A percentile compares a stretch with the other conserved stretches of the same genome.
These are phyloP conservation scores for Ceratobasidium sp. DNA, from an alignment of 1,284 basidiomycete species.

Conservation along the genomic window DNA sequence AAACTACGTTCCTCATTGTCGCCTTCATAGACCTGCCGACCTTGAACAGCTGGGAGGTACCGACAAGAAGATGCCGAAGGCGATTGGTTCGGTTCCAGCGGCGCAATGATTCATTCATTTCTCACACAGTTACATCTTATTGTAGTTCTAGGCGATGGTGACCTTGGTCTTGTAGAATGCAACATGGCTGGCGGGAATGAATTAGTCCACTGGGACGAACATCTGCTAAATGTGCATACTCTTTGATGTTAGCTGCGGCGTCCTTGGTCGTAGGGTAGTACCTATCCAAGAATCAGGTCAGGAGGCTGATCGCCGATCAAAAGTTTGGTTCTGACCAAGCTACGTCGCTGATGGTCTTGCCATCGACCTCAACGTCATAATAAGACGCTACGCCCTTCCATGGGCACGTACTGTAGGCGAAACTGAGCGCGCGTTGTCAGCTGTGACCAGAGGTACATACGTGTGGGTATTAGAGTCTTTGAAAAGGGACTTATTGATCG, in stretches of 20 bases:
- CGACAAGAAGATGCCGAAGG: constrained; percentile 92
- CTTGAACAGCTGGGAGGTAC: constrained; percentile 83
- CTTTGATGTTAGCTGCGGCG: constrained; percentile 66
- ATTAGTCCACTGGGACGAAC: constrained; percentile 16
- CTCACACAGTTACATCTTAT: not conserved
- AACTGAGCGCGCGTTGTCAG: not conserved
- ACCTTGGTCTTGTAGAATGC: constrained; percentile 54
- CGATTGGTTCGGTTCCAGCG: constrained; percentile 46
- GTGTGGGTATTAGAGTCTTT: constrained; percentile 40
- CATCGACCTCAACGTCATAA: constrained; percentile 64
- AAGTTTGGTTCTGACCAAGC: constrained; percentile 63
- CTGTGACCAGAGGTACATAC: constrained; percentile 1
- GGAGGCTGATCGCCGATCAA: not conserved
- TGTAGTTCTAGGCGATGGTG: constrained; percentile 42
- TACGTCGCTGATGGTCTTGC: constrained; percentile 62
- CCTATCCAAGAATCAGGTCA: constrained; percentile 55
- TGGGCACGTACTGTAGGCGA: constrained; percentile 1
- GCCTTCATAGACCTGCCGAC: constrained; percentile 62
- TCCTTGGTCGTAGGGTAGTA: constrained; percentile 67
- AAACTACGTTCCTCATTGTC: constrained; percentile 23
- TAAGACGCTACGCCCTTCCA: constrained; percentile 60
- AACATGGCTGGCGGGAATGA: constrained; percentile 46
- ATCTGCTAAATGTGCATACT: too few relatives aligned
- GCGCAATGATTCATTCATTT: constrained; percentile 8
- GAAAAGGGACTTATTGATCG: constrained; percentile 24